phyloP scores from a whole-genome alignment of 371 early-diverging fungal genomes.

The Mortierella sp. region DNA sequence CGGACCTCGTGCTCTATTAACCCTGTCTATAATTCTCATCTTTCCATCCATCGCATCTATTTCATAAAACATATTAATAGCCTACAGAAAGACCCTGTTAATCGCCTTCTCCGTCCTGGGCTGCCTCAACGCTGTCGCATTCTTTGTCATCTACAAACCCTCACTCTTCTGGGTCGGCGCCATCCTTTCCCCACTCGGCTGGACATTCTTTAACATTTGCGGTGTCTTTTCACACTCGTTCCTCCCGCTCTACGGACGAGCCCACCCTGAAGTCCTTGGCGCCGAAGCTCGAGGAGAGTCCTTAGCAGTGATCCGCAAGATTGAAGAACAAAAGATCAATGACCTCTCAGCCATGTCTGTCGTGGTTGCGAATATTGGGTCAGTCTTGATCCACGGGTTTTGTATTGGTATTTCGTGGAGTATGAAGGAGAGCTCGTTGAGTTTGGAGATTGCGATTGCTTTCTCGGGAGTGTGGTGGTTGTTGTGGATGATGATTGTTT shows the following conservation, averaged over 20 bases:
- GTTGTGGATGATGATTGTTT: slow-evolving; percentile 47
- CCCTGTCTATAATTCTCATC: not conserved
- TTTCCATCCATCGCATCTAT: not conserved
- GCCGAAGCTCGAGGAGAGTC: slow-evolving; percentile 35
- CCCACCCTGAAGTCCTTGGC: slow-evolving; percentile 62
- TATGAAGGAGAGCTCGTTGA: slow-evolving; percentile 42
- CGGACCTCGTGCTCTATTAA: not conserved
- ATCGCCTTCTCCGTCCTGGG: slow-evolving; percentile 42
- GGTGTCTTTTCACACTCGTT: slow-evolving; percentile 71
- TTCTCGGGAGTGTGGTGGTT: slow-evolving; percentile 69
- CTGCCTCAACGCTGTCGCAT: slow-evolving; percentile 27
- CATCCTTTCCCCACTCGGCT: slow-evolving; percentile 36
- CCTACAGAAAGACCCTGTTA: slow-evolving; percentile 42
- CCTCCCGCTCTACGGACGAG: slow-evolving; percentile 67
- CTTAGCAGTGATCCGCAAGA: slow-evolving; percentile 23
- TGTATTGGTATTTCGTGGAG: slow-evolving; percentile 59
- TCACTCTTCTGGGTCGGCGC: slow-evolving; percentile 41
- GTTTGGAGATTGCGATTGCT: slow-evolving; percentile 61
- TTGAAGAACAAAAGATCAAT: slow-evolving; percentile 60
- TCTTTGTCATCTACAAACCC: slow-evolving; percentile 28
- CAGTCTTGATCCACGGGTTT: slow-evolving; percentile 59
- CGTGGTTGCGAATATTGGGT: slow-evolving; percentile 59
- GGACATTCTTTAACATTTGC: slow-evolving; percentile 43
- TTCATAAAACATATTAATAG: slow-evolving; percentile 18
- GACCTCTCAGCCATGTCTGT: slow-evolving; percentile 62